Evolutionary conservation across 345 rosid genomes (phyloP).

Genomic region (Aquilaria yunnanensis): DNA sequence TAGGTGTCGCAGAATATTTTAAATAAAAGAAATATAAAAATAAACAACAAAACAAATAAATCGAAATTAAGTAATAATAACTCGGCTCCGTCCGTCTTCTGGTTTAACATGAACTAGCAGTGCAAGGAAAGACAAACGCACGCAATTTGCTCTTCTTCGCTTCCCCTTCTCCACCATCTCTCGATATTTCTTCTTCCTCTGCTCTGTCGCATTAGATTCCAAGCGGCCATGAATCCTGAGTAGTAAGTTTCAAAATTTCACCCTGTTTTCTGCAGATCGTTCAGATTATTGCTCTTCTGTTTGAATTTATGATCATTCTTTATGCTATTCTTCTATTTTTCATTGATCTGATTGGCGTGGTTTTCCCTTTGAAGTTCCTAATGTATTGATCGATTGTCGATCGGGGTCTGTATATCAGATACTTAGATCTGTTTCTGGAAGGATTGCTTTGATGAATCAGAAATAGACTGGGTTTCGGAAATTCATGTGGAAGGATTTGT

Average conservation of each 20-base stretch:
- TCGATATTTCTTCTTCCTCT: slow-evolving; percentile 8
- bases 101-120: too few relatives aligned
- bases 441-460: too few relatives aligned
- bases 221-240: slow-evolving; percentile 35
- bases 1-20: too few relatives aligned
- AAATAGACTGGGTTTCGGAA: too few relatives aligned
- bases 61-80: not conserved
- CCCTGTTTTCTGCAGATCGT: not conserved
- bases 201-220: not conserved
- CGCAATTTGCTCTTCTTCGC: not conserved
- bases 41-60: slow-evolving; percentile 3
- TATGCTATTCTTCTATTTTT: not conserved
- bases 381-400: not conserved
- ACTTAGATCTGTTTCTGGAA: not conserved
- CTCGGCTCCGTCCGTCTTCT: too few relatives aligned
- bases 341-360: not conserved
- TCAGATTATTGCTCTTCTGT: not conserved
- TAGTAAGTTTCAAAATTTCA: slow-evolving; percentile 22
- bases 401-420: not conserved
- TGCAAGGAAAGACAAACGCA: too few relatives aligned
- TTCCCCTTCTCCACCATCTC: slow-evolving; percentile 4
- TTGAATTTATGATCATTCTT: not conserved
- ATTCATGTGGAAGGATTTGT: too few relatives aligned
- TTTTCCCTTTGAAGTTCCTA: not conserved
- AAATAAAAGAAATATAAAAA: slow-evolving; percentile 14